phyloP scores from a whole-genome alignment of 176 grass and related monocot species.

The Guadua angustifolia region DNA sequence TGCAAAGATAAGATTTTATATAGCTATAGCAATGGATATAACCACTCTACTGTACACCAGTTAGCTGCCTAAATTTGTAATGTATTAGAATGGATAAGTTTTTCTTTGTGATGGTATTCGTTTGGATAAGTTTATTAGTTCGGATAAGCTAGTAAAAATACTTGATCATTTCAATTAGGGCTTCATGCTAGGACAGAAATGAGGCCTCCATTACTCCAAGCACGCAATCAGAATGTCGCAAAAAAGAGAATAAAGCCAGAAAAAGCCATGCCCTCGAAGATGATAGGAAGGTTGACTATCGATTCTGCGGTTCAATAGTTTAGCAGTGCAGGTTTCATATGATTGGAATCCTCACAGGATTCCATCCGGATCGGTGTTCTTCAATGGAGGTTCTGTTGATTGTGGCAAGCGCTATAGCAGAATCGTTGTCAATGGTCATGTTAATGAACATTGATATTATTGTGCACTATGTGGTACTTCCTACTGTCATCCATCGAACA shows the following conservation, averaged over 20 bases:
- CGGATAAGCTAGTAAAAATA: slow-evolving; percentile 47
- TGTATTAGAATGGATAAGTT: slow-evolving; percentile 41
- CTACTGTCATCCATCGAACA: slow-evolving; percentile 30
- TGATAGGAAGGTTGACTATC: slow-evolving; percentile 50
- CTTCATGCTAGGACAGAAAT: slow-evolving; percentile 24
- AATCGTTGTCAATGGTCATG: slow-evolving; percentile 3
- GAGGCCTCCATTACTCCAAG: neutral
- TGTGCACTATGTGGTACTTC: slow-evolving; percentile 32
- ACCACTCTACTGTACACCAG: too few relatives aligned
- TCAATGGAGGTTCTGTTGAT: slow-evolving; percentile 19
- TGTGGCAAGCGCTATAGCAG: slow-evolving; percentile 12
- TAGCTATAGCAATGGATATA: neutral
- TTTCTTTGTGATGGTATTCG: slow-evolving; percentile 11
- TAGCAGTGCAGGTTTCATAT: slow-evolving; percentile 29
- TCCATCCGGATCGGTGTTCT: slow-evolving; percentile 8
- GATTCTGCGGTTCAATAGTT: neutral
- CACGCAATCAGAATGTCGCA: slow-evolving; percentile 44
- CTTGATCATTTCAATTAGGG: slow-evolving; percentile 6
- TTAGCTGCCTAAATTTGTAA: too few relatives aligned
- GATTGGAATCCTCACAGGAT: slow-evolving; percentile 42
- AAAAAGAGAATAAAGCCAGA: slow-evolving; percentile 4
- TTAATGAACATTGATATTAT: slow-evolving; percentile 9
- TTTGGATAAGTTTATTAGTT: slow-evolving; percentile 29
- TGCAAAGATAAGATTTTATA: slow-evolving; percentile 46
- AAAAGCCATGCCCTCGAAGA: neutral